Evolutionary conservation across 495 filamentous ascomycete species (phyloP).

Genomic region (Tuber umbilicatum): DNA sequence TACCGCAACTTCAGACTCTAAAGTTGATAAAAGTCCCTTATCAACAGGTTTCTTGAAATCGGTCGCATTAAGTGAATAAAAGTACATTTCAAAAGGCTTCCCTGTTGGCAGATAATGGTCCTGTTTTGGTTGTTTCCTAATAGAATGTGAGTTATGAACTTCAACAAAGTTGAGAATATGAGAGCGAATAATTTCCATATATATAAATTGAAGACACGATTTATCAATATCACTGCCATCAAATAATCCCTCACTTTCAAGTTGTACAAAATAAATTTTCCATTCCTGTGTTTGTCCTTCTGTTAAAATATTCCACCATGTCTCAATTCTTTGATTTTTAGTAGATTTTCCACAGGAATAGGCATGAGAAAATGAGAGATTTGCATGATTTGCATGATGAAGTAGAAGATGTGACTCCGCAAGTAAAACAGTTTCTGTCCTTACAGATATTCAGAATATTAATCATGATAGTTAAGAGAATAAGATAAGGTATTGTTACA

Average conservation of each 20-base stretch:
- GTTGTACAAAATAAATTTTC: neutral
- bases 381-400: neutral
- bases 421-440: constrained; percentile 10
- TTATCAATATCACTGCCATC: neutral
- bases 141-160: neutral
- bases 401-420: neutral
- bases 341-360: constrained; percentile 7
- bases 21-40: neutral
- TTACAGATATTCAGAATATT: neutral
- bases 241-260: neutral
- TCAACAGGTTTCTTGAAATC: neutral
- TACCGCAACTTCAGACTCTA: neutral
- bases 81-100: neutral
- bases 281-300: neutral
- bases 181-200: neutral
- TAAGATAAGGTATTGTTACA: too few species aligned
- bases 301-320: neutral
- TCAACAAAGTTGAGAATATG: neutral
- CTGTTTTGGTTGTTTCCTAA: neutral
- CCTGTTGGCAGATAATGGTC: neutral
- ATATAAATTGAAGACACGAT: neutral
- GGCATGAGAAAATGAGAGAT: neutral
- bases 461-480: too few species aligned
- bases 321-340: constrained; percentile 9
- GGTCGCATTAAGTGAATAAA: neutral